Evolutionary conservation across 495 filamentous ascomycete species (phyloP).

Genomic region (Hypomontagnella monticulosa): DNA sequence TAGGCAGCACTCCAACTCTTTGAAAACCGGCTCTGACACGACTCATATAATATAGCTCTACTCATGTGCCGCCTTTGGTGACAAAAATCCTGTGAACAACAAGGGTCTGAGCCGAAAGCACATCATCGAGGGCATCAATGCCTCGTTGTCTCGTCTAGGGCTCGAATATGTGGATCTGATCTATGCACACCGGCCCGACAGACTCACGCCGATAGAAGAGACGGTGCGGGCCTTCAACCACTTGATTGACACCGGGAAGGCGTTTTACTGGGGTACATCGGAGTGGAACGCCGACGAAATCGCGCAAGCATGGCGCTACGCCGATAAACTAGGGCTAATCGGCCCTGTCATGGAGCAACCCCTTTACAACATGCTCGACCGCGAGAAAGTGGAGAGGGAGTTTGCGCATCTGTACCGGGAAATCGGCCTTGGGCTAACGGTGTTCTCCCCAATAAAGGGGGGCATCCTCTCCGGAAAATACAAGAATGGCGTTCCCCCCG

Average conservation of each 20-base stretch:
- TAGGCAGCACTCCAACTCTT: background rate
- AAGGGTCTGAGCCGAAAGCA: slow-evolving; percentile 84
- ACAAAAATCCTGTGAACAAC: slow-evolving; percentile 76
- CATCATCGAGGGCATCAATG: slow-evolving; percentile 72
- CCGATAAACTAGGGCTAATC: slow-evolving; percentile 78
- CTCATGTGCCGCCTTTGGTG: slow-evolving; percentile 69
- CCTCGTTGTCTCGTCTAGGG: slow-evolving; percentile 72
- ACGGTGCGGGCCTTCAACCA: slow-evolving; percentile 86
- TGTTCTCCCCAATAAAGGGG: slow-evolving; percentile 75
- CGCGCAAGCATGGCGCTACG: slow-evolving; percentile 75
- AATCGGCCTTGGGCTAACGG: slow-evolving; percentile 74
- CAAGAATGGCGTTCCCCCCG: slow-evolving; percentile 70
- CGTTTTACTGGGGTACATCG: slow-evolving; percentile 91
- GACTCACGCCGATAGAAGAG: slow-evolving; percentile 86
- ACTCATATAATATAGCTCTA: slow-evolving; percentile 61
- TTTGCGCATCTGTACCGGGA: slow-evolving; percentile 72
- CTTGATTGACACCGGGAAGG: slow-evolving; percentile 77
- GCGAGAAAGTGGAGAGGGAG: slow-evolving; percentile 80
- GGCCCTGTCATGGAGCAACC: slow-evolving; percentile 88
- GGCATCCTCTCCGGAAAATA: slow-evolving; percentile 87
- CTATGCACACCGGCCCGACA: slow-evolving; percentile 86
- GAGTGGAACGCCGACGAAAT: slow-evolving; percentile 89
- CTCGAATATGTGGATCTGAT: slow-evolving; percentile 83
- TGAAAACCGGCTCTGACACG: background rate
- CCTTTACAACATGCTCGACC: slow-evolving; percentile 79